Percentiles rank a stretch among this genome's conserved stretches.
These are phyloP conservation scores for Acorus gramineus DNA, from an alignment of 106 monocot species.

Conservation along the genomic window DNA sequence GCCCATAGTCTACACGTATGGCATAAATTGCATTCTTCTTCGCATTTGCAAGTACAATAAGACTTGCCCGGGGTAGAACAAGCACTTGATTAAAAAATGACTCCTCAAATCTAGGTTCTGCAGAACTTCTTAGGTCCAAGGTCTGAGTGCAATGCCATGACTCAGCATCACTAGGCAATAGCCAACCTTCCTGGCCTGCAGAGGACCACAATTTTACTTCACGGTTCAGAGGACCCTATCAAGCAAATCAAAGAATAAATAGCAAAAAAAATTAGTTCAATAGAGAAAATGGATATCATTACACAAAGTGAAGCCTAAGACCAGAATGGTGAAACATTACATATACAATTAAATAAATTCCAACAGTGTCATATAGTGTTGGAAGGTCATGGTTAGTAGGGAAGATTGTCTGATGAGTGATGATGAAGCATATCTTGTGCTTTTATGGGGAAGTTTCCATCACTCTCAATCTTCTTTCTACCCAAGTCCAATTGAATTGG, in stretches of 20 bases:
- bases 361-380: too few species aligned
- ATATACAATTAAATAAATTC: too few species aligned
- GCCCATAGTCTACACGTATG: conserved; percentile 85
- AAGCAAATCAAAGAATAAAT: conserved; percentile 6
- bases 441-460: too few species aligned
- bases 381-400: too few species aligned
- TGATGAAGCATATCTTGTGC: too few species aligned
- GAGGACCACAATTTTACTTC: conserved; percentile 93
- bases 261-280: background rate
- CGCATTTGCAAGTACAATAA: conserved; percentile 91
- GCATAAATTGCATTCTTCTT: conserved; percentile 98
- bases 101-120: conserved; percentile 53
- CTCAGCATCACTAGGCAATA: conserved; percentile 81
- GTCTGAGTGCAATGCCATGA: conserved; percentile 91
- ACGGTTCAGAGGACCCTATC: conserved; percentile 86
- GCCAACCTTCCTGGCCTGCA: conserved; percentile 77
- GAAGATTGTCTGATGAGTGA: too few species aligned
- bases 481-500: too few species aligned
- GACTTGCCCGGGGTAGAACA: conserved; percentile 62
- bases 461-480: too few species aligned
- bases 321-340: too few species aligned
- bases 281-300: background rate
- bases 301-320: too few species aligned
- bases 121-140: conserved; percentile 69
- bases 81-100: conserved; percentile 97